These are phyloP conservation scores for Purpureocillium takamizusanense DNA, from an alignment of 2,329 filamentous ascomycete genomes.

Conservation along the genomic window DNA sequence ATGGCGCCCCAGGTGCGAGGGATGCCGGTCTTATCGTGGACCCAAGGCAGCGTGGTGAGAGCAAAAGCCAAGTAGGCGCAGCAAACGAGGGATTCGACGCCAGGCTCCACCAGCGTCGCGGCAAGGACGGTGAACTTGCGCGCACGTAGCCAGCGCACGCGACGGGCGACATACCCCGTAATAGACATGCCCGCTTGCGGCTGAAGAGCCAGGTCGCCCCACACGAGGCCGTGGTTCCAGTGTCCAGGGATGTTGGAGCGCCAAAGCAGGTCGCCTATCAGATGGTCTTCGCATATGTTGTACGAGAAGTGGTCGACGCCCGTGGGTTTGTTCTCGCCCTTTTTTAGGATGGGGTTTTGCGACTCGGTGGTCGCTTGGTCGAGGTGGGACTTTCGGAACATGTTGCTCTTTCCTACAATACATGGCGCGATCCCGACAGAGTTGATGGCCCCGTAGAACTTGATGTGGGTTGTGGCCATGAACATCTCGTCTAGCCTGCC, in stretches of 20 bases:
- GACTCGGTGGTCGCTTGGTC: conserved; percentile 56
- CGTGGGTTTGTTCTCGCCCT: conserved; percentile 33
- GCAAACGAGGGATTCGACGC: conserved; percentile 81
- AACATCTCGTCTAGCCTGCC: conserved; percentile 90
- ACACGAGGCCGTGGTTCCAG: conserved; percentile 74
- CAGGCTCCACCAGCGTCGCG: conserved; percentile 86
- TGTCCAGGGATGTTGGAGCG: conserved; percentile 53
- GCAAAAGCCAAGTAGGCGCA: conserved; percentile 73
- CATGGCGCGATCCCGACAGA: conserved; percentile 85
- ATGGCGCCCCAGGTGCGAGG: conserved; percentile 62
- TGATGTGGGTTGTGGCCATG: conserved; percentile 86
- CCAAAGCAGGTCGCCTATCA: conserved; percentile 91
- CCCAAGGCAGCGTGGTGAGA: conserved; percentile 61
- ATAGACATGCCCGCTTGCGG: conserved; percentile 79
- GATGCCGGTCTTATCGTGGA: conserved; percentile 41
- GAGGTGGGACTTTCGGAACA: conserved; percentile 91
- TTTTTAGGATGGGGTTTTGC: conserved; percentile 32
- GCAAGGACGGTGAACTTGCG: conserved; percentile 87
- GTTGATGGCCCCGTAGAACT: conserved; percentile 98
- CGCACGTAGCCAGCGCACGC: conserved; percentile 85
- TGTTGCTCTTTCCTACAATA: conserved; percentile 93
- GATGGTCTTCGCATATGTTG: conserved; percentile 95
- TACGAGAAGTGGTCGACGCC: conserved; percentile 91
- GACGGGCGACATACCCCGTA: conserved; percentile 65
- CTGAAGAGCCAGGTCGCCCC: conserved; percentile 82